phyloP scores from a whole-genome alignment of 1,139 yeast genomes.

The Zygoascus sp. region DNA sequence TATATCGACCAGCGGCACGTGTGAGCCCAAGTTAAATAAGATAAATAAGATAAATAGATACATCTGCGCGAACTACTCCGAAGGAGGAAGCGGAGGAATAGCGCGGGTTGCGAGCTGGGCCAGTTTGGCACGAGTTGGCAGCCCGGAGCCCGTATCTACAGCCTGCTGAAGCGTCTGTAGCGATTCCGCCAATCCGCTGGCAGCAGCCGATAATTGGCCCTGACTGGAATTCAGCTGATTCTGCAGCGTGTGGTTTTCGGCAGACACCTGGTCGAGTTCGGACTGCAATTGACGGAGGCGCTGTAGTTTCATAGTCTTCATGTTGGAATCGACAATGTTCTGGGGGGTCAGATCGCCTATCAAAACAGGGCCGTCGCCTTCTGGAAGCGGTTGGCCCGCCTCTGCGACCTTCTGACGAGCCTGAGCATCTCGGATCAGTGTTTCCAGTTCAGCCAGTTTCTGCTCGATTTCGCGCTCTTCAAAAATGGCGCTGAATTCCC shows the following conservation, averaged over 20 bases:
- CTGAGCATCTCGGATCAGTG: conserved; percentile 53
- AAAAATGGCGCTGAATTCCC: conserved; percentile 65
- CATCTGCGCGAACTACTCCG: not conserved
- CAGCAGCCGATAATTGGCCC: conserved; percentile 7
- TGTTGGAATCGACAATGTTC: conserved; percentile 30
- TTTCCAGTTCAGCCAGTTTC: conserved; percentile 64
- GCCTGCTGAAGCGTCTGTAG: conserved; percentile 14
- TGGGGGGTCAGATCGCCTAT: conserved; percentile 32
- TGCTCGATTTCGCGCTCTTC: conserved; percentile 54
- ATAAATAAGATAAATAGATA: conserved; percentile 6
- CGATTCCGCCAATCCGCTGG: conserved; percentile 9
- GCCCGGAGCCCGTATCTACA: conserved; percentile 11
- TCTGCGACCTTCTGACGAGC: conserved; percentile 26
- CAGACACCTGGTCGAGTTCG: conserved; percentile 20
- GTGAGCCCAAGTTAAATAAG: not conserved
- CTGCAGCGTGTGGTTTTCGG: conserved; percentile 20
- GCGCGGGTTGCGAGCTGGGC: conserved; percentile 7
- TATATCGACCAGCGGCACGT: no score
- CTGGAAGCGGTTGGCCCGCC: conserved; percentile 3
- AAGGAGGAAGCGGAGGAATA: not conserved
- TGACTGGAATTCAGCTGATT: conserved; percentile 9
- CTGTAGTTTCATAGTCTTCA: conserved; percentile 25
- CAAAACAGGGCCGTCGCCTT: conserved; percentile 24
- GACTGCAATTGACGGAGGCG: conserved; percentile 24
- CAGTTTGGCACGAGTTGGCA: conserved; percentile 17